Percentiles rank a stretch among this genome's conserved stretches.
These are phyloP conservation scores for Plasmodium vinckei DNA, from an alignment of 169 alveolate species.

Conservation along the genomic window DNA sequence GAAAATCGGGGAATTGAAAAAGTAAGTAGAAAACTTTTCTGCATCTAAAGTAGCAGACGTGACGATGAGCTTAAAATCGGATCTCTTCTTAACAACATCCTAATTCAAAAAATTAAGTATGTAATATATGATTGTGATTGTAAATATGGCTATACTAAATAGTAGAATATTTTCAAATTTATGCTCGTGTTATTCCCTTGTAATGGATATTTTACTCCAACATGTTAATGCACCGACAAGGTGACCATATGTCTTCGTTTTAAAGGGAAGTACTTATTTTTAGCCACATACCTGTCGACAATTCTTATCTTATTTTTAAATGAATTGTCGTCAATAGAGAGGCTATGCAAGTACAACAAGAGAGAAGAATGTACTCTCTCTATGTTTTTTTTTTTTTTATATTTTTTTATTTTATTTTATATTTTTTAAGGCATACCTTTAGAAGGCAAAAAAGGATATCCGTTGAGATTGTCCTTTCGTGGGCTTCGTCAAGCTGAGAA, in stretches of 20 bases:
- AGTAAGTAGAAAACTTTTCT: slow-evolving; percentile 96
- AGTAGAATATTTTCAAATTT: no score
- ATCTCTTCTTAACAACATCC: slow-evolving; percentile 93
- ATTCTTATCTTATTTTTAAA: slow-evolving; percentile 41
- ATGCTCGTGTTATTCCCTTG: no score
- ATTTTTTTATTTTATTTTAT: no score
- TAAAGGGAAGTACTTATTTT: slow-evolving; percentile 39
- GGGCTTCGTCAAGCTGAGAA: slow-evolving; percentile 98
- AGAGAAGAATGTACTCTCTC: neutral
- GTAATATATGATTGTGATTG: neutral
- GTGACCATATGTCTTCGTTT: neutral
- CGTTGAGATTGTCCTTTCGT: slow-evolving; percentile 99
- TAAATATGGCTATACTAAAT: neutral
- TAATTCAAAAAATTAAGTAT: slow-evolving; percentile 10
- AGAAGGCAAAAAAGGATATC: slow-evolving; percentile 98
- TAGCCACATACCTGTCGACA: slow-evolving; percentile 91
- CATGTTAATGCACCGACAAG: neutral
- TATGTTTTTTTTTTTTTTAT: neutral
- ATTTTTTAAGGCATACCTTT: slow-evolving; percentile 92
- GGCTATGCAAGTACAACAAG: slow-evolving; percentile 15
- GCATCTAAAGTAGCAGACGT: slow-evolving; percentile 99
- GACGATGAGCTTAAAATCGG: slow-evolving; percentile 96
- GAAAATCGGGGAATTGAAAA: slow-evolving; percentile 96
- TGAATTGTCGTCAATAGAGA: slow-evolving; percentile 53
- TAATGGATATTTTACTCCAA: no score